These are phyloP conservation scores for Neofusicoccum cordaticola DNA, from an alignment of 2,329 filamentous ascomycete species.

Conservation along the genomic window DNA sequence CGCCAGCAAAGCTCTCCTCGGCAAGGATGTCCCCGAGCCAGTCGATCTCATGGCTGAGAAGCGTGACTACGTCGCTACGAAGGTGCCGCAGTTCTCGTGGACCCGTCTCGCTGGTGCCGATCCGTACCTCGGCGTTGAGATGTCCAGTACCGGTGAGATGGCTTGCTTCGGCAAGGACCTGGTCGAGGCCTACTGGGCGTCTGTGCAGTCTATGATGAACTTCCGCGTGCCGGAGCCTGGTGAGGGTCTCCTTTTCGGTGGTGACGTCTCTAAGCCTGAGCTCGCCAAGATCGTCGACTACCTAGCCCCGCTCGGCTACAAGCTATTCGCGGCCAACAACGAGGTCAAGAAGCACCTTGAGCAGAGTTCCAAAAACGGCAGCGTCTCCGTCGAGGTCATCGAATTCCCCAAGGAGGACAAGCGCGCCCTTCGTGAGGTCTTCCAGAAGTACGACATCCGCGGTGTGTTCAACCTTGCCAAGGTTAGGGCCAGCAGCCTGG, in stretches of 20 bases:
- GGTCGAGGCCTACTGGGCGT: conserved; percentile 96
- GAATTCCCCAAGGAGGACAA: conserved; percentile 98
- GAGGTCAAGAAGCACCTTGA: conserved; percentile 84
- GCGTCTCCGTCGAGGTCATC: conserved; percentile 78
- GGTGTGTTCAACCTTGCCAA: conserved; percentile 94
- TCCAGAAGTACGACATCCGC: conserved; percentile 93
- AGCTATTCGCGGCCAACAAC: conserved; percentile 80
- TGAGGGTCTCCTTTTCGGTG: conserved; percentile 92
- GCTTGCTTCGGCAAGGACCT: conserved; percentile 97
- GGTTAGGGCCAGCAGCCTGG: conserved; percentile 74
- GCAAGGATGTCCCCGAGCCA: conserved; percentile 78
- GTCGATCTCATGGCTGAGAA: conserved; percentile 84
- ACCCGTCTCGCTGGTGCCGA: conserved; percentile 95
- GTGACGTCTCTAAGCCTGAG: conserved; percentile 68
- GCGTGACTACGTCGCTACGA: conserved; percentile 91
- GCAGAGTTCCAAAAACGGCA: conserved; percentile 59
- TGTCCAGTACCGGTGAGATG: conserved; percentile 96
- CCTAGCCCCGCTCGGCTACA: conserved; percentile 86
- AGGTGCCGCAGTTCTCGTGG: conserved; percentile 99
- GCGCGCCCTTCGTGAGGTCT: conserved; percentile 88
- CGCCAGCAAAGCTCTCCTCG: conserved; percentile 87
- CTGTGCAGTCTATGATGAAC: conserved; percentile 97
- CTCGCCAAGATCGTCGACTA: conserved; percentile 81
- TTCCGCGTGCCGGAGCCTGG: conserved; percentile 94
- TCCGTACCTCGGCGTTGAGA: conserved; percentile 96